Evolutionary conservation across 2,329 filamentous ascomycete genomes (phyloP), one percentile per base, ranked within the genome.

Genomic region (Verticillium tricorpus): DNA sequence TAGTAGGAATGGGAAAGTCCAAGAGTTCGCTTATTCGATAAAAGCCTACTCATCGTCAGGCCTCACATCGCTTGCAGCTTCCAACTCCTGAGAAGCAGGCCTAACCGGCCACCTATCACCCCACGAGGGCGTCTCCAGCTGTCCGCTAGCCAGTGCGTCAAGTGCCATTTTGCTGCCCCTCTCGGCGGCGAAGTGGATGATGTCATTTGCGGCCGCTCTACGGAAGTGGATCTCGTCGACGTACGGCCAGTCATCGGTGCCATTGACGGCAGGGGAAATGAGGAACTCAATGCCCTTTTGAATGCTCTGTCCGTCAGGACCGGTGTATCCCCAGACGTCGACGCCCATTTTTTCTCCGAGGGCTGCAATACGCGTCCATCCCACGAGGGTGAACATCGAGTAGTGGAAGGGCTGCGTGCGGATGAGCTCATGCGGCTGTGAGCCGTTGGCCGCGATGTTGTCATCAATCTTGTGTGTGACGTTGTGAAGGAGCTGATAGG

Each of bases 361-460:
- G 32, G 57, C 63, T 50, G 59, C 68, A 58, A 61, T 62, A 52
- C 59, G 65, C 40, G 55, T 63, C 45, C 62, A 62, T 11, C 66
- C 64, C 12, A 66, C 63, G 12, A 71, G 61, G 50, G 68, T 66
- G 40, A 71, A 71, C 14, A 67, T 70, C 22, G 67, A 66, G 64
- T 71, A 56, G 54, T 56, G 54, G 54, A 56, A 34, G 61, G 67
- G 69, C 55, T 68, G 64, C n/a, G 70, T 71, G 50, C 70, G 68
- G 12, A 56, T 58, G 32, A 70, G 67, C 61, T 71, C 70, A 19
- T 65, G 61, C 5, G 70, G 69, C 61, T 68, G 65, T 2, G 64
- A 67, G 15, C 70, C 70, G 61, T 69, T 65, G 2, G 65, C 58
- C 8, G 59, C 56, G 58, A 71, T 63, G 14, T 68, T 63, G 19